A percentile compares a stretch with the other conserved stretches of the same genome.
These are phyloP conservation scores for Annulohypoxylon nitens DNA, from an alignment of 495 filamentous ascomycete genomes.

Conservation along the genomic window DNA sequence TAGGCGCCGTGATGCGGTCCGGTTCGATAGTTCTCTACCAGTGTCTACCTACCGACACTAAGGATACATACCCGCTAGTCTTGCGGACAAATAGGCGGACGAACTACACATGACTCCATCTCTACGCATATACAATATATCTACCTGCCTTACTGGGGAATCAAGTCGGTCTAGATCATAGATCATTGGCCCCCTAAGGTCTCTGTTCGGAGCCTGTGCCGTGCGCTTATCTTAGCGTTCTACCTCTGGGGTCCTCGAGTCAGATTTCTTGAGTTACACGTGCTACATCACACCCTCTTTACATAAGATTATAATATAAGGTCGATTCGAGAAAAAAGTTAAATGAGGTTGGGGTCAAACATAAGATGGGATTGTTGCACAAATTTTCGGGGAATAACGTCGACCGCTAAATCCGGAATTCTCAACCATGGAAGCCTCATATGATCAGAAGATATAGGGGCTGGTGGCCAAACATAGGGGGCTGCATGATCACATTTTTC, in stretches of 20 bases:
- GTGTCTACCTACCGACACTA: slow-evolving; percentile 16
- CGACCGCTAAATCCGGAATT: slow-evolving; percentile 2
- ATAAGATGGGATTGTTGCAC: neutral
- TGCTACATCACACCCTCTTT: slow-evolving; percentile 22
- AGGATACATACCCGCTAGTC: slow-evolving; percentile 25
- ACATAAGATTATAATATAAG: neutral
- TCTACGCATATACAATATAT: slow-evolving; percentile 7
- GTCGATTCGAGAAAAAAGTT: neutral
- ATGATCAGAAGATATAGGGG: neutral
- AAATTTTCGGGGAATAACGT: slow-evolving; percentile 7
- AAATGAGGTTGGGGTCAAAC: neutral
- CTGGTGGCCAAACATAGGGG: neutral
- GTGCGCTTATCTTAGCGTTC: slow-evolving; percentile 23
- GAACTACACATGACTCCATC: slow-evolving; percentile 26
- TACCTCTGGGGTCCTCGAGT: slow-evolving; percentile 4
- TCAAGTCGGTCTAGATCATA: neutral
- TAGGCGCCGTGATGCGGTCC: slow-evolving; percentile 29
- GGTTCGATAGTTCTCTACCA: slow-evolving; percentile 3
- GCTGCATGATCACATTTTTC: slow-evolving; percentile 5
- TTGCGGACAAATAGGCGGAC: slow-evolving; percentile 23
- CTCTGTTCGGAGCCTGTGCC: slow-evolving; percentile 9
- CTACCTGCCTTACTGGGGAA: slow-evolving; percentile 34
- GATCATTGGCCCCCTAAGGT: neutral
- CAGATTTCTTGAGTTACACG: slow-evolving; percentile 33
- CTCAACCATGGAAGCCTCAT: slow-evolving; percentile 10